These are phyloP conservation scores for Elaeis oleifera DNA, from an alignment of 202 grass and related monocot species.

Conservation along the genomic window DNA sequence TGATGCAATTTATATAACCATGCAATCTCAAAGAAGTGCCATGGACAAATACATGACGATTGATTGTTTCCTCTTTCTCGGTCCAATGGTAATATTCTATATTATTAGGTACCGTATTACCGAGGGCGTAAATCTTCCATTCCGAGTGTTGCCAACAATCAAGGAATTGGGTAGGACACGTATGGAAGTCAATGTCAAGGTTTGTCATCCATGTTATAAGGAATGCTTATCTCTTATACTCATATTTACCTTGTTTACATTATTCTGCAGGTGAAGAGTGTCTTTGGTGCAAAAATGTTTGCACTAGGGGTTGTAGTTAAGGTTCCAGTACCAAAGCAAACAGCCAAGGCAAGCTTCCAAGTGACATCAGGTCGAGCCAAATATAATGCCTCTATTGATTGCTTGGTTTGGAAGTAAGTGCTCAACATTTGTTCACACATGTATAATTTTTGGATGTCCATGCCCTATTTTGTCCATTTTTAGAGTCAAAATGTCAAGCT, in stretches of 20 bases:
- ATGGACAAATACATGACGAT: too few relatives aligned
- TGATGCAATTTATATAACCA: too few relatives aligned
- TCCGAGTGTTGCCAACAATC: slow-evolving; percentile 86
- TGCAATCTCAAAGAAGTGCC: too few relatives aligned
- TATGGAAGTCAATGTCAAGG: slow-evolving; percentile 98
- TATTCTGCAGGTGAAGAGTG: slow-evolving; percentile 78
- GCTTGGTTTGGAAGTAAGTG: slow-evolving; percentile 96
- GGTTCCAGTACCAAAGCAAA: slow-evolving; percentile 98
- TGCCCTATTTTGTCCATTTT: too few relatives aligned
- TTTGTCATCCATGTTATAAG: slow-evolving; percentile 29
- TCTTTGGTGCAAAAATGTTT: slow-evolving; percentile 99
- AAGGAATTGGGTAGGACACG: slow-evolving; percentile 97
- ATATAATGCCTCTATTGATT: slow-evolving; percentile 97
- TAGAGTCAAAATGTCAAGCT: too few relatives aligned
- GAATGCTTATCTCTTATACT: neutral
- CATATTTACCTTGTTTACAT: slow-evolving; percentile 16
- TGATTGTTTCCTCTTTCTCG: too few relatives aligned
- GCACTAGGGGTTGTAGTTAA: slow-evolving; percentile 96
- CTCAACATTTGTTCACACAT: neutral
- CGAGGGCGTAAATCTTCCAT: slow-evolving; percentile 96
- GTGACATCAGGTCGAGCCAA: slow-evolving; percentile 98
- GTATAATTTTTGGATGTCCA: too few relatives aligned
- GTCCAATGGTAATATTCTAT: too few relatives aligned
- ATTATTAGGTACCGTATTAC: slow-evolving; percentile 85
- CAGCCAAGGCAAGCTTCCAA: slow-evolving; percentile 97